phyloP scores from a whole-genome alignment of 2,329 filamentous ascomycete species.

The Lecanicillium sp. region DNA sequence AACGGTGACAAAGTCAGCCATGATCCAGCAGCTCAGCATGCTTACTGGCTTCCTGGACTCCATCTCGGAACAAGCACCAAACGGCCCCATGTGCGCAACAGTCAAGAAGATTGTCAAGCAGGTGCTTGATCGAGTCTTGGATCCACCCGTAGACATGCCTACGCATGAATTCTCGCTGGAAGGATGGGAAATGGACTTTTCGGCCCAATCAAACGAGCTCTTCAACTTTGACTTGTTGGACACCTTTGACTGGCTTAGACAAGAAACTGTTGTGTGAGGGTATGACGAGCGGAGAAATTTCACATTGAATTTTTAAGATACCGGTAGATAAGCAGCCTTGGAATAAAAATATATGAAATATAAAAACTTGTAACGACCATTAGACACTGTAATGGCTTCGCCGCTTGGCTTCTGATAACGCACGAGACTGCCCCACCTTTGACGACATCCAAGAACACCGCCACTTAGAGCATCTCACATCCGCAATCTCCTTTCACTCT shows the following conservation, averaged over 20 bases:
- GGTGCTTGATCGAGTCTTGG: slow-evolving; percentile 41
- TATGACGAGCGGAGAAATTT: not conserved
- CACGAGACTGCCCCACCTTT: too few relatives aligned
- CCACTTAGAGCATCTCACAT: slow-evolving; percentile 1
- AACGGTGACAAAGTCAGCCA: slow-evolving; percentile 31
- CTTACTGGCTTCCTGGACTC: slow-evolving; percentile 42
- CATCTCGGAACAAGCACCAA: slow-evolving; percentile 37
- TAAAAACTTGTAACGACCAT: too few relatives aligned
- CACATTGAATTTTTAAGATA: too few relatives aligned
- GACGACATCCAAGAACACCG: too few relatives aligned
- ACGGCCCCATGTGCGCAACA: slow-evolving; percentile 34
- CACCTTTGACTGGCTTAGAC: slow-evolving; percentile 39
- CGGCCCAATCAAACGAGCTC: slow-evolving; percentile 17
- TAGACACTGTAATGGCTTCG: not conserved
- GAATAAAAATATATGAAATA: too few relatives aligned
- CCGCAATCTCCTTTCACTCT: too few relatives aligned
- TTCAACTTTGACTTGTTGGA: slow-evolving; percentile 42
- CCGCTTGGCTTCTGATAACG: not conserved
- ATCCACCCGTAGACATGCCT: slow-evolving; percentile 19
- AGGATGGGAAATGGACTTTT: slow-evolving; percentile 19
- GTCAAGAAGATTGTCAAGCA: slow-evolving; percentile 37
- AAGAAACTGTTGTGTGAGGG: slow-evolving; percentile 6
- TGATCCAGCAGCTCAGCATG: slow-evolving; percentile 42
- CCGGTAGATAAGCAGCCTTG: too few relatives aligned
- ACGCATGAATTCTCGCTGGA: slow-evolving; percentile 2